A percentile compares a stretch with the other conserved stretches of the same genome.
Evolutionary conservation across 2,329 filamentous ascomycete species (phyloP).

Genomic region (Xylariaceae sp.): DNA sequence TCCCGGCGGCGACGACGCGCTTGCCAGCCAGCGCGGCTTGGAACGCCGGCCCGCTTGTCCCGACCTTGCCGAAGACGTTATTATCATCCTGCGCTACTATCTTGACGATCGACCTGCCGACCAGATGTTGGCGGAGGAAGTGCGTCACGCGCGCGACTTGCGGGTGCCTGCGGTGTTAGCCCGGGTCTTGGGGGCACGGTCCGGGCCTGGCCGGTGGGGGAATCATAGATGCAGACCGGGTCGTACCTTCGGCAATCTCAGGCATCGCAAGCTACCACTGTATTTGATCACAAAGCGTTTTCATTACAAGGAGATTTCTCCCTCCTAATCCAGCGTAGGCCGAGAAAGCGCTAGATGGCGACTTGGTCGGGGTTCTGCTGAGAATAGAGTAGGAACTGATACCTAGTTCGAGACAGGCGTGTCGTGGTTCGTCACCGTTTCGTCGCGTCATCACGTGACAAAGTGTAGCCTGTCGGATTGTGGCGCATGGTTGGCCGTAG

Average conservation of each 20-base stretch:
- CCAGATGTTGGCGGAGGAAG: slow-evolving; percentile 76
- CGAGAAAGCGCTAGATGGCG: neutral
- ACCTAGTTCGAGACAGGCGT: too few relatives aligned
- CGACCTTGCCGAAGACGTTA: slow-evolving; percentile 87
- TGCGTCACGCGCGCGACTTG: slow-evolving; percentile 79
- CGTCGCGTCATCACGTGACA: neutral
- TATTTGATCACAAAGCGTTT: neutral
- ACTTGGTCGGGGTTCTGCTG: neutral
- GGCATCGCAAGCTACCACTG: slow-evolving; percentile 20
- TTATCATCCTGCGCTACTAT: slow-evolving; percentile 72
- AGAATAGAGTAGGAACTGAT: too few relatives aligned
- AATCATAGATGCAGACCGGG: neutral
- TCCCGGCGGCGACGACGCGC: slow-evolving; percentile 65
- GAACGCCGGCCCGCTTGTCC: slow-evolving; percentile 72
- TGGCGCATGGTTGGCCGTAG: too few relatives aligned
- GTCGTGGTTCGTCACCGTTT: neutral
- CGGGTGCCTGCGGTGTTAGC: neutral
- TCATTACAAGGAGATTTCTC: neutral
- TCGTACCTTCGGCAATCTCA: slow-evolving; percentile 31
- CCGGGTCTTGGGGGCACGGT: too few relatives aligned
- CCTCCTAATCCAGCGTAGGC: neutral
- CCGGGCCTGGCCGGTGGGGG: too few relatives aligned
- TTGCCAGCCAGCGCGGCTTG: slow-evolving; percentile 69
- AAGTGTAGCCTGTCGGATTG: neutral
- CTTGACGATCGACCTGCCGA: slow-evolving; percentile 71